Evolutionary conservation across 2,329 filamentous ascomycete genomes (phyloP), one percentile per base, ranked within the genome.

Genomic region (Aspergillus sp.): DNA sequence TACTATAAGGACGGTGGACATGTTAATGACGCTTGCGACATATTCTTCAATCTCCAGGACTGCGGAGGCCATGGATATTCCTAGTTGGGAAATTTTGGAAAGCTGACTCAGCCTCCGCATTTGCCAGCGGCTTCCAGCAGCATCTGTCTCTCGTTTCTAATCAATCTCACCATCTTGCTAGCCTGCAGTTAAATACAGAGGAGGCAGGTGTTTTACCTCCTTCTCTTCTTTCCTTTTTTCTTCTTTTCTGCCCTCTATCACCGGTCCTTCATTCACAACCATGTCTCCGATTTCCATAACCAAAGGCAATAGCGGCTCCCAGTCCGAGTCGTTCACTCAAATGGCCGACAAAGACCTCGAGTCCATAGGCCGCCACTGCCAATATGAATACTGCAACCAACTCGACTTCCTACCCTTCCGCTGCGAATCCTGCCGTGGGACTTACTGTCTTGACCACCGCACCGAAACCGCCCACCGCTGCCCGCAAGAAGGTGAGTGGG

Each of bases 331-430:
- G 52, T 75, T 69, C 62, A 76, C 73, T 3, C 69, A 75, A 65
- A 72, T 75, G 68, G 68, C 79, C 51, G 82, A 89, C 69, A 83
- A 86, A 68, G 93, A 97, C 76, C 88, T 93, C 48, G 88, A 90
- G 67, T 84, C 93, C 22, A 89, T 98, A 66, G 95, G 95, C 75
- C 85, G 85, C 61, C 93, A 97, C 80, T 99, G 95, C 83, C 87
- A 97, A 74, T 88, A 90, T 76, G 81, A 89, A 63, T 96, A 91
- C 81, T 99, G 95, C 81, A 89, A 93, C 72, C 90, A 95, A 71
- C 89, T 98, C 59, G 95, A 98, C 77, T 98, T 99, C 75, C 85
- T 99, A 4, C 95, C 95, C 4, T 98, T 98, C 76, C 84, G 87
- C 70, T 99, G 95, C 79, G 90, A 96, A 72, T 95, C 90, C 65